Evolutionary conservation across 1,284 basidiomycete genomes (phyloP).

Genomic region (Moesziomyces globuligerus): DNA sequence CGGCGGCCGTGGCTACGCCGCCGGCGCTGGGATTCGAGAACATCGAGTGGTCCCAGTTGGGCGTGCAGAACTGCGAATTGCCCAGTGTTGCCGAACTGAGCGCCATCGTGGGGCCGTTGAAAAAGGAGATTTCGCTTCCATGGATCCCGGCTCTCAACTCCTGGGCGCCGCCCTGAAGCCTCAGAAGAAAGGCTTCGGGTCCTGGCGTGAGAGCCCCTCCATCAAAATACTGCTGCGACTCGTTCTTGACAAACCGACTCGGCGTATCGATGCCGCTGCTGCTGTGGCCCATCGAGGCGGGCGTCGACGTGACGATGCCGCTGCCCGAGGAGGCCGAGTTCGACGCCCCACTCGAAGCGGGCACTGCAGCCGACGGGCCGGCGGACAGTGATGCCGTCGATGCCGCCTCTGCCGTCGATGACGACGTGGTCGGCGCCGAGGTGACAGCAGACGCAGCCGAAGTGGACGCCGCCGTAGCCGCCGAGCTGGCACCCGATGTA

Average conservation of each 20-base stretch:
- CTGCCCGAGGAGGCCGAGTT: background rate
- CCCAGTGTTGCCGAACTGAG: conserved; percentile 29
- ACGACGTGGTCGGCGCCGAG: conserved; percentile 9
- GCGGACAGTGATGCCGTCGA: conserved; percentile 8
- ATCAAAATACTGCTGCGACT: conserved; percentile 54
- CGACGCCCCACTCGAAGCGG: conserved; percentile 1
- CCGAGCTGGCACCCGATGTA: conserved; percentile 1
- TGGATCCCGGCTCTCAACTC: conserved; percentile 57
- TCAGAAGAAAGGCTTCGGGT: conserved; percentile 58
- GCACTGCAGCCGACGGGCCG: conserved; percentile 5
- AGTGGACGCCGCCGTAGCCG: background rate
- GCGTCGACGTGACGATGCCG: conserved; percentile 20
- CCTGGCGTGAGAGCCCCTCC: conserved; percentile 57
- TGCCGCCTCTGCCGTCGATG: conserved; percentile 5
- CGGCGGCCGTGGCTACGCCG: conserved; percentile 20
- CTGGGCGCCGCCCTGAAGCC: conserved; percentile 56
- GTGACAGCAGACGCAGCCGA: conserved; percentile 1
- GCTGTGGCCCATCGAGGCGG: conserved; percentile 21
- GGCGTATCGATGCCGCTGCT: conserved; percentile 43
- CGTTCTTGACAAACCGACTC: conserved; percentile 48
- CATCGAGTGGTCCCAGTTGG: conserved; percentile 42
- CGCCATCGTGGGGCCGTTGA: conserved; percentile 32
- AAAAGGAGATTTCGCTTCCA: conserved; percentile 51
- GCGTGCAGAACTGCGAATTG: conserved; percentile 35
- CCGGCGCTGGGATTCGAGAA: conserved; percentile 31